phyloP scores from a whole-genome alignment of 176 grass and related monocot species.

The Raddia guianensis region DNA sequence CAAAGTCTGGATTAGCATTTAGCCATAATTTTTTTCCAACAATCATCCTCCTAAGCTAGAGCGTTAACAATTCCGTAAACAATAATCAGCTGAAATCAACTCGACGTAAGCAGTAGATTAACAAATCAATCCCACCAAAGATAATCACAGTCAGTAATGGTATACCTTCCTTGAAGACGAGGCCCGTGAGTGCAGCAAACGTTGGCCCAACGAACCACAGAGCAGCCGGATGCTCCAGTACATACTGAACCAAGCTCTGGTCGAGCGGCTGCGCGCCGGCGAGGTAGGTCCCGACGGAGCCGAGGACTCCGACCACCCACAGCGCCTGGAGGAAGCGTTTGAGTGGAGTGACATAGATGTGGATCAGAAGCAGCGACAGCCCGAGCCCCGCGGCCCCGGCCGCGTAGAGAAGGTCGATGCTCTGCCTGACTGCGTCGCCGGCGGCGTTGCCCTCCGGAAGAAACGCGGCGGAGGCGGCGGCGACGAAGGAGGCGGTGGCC shows the following conservation, averaged over 20 bases:
- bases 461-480: constrained; percentile 60
- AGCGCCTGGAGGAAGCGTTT: constrained; percentile 86
- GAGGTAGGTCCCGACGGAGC: constrained; percentile 63
- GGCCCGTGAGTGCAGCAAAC: constrained; percentile 83
- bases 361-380: constrained; percentile 78
- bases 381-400: constrained; percentile 71
- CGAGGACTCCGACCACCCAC: constrained; percentile 60
- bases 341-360: constrained; percentile 81
- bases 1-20: neutral
- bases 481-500: constrained; percentile 57
- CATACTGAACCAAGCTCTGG: constrained; percentile 63
- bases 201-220: constrained; percentile 77
- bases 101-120: neutral
- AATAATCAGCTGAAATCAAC: neutral
- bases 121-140: neutral
- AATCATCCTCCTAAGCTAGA: neutral
- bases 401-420: constrained; percentile 54
- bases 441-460: constrained; percentile 59
- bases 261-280: constrained; percentile 54
- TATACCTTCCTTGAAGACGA: constrained; percentile 94
- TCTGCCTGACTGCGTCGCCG: constrained; percentile 47
- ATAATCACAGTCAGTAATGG: neutral
- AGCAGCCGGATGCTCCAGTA: constrained; percentile 55
- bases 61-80: neutral
- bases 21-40: neutral